These are phyloP conservation scores for Pseudogymnoascus sp. DNA, from an alignment of 2,329 filamentous ascomycete genomes.

Conservation along the genomic window DNA sequence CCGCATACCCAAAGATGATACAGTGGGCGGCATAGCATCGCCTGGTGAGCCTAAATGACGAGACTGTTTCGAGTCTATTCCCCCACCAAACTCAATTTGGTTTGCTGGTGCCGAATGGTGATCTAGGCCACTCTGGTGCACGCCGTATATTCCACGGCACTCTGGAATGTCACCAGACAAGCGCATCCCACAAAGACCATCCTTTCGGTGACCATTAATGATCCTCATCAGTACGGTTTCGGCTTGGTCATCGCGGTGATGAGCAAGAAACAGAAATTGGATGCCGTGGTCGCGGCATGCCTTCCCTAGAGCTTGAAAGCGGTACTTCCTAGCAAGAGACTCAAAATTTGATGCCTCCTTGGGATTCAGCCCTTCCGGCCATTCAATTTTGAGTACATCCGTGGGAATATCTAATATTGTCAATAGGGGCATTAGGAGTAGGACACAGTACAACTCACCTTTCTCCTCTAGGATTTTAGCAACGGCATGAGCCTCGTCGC, in stretches of 20 bases:
- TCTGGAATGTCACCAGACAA: constrained; percentile 66
- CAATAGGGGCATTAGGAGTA: neutral
- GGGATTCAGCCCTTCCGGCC: constrained; percentile 37
- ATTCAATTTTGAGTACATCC: constrained; percentile 36
- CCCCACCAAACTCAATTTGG: neutral
- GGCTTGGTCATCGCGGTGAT: constrained; percentile 84
- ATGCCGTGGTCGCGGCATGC: constrained; percentile 46
- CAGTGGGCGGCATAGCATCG: constrained; percentile 14
- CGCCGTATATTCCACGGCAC: constrained; percentile 65
- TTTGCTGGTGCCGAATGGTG: constrained; percentile 30
- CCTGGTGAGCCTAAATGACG: neutral
- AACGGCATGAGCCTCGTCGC: constrained; percentile 43
- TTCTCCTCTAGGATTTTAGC: constrained; percentile 20
- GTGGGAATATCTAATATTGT: constrained; percentile 21
- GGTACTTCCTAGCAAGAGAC: constrained; percentile 60
- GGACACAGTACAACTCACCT: neutral
- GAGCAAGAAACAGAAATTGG: constrained; percentile 63
- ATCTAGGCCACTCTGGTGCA: constrained; percentile 56
- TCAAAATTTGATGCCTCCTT: constrained; percentile 59
- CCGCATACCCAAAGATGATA: constrained; percentile 19
- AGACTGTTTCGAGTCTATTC: neutral
- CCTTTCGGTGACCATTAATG: constrained; percentile 53
- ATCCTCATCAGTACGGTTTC: constrained; percentile 83
- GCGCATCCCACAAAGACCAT: constrained; percentile 66
- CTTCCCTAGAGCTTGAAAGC: constrained; percentile 63